Evolutionary conservation across 257 asterid species (phyloP).

Genomic region (Fraxinus anomala): DNA sequence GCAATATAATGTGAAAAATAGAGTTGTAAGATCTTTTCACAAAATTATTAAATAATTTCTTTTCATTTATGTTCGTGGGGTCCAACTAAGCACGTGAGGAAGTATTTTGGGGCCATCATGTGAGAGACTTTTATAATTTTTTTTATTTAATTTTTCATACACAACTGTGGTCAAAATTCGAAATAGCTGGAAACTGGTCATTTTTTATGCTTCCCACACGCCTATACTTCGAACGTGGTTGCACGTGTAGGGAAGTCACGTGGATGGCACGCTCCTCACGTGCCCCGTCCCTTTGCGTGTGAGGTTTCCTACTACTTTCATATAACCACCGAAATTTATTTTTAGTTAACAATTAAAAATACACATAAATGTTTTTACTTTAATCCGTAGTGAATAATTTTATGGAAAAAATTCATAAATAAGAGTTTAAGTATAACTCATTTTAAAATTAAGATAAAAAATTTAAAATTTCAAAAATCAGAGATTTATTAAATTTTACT

Average conservation of each 20-base stretch:
- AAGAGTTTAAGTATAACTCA: too few relatives aligned
- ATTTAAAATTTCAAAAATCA: too few relatives aligned
- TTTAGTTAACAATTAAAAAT: too few relatives aligned
- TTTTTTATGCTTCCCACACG: slow-evolving; percentile 63
- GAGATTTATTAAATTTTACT: too few relatives aligned
- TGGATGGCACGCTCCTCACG: slow-evolving; percentile 43
- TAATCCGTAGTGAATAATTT: too few relatives aligned
- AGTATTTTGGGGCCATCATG: slow-evolving; percentile 74
- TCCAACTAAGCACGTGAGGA: slow-evolving; percentile 79
- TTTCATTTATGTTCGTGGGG: slow-evolving; percentile 46
- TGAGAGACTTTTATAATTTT: slow-evolving; percentile 38
- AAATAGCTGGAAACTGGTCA: slow-evolving; percentile 42
- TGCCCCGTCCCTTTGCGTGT: slow-evolving; percentile 43
- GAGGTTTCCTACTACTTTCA: slow-evolving; percentile 18
- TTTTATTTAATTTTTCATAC: neutral
- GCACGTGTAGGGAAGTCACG: slow-evolving; percentile 59
- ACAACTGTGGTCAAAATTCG: slow-evolving; percentile 40
- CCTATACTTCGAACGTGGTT: slow-evolving; percentile 48
- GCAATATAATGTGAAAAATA: neutral
- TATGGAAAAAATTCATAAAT: too few relatives aligned
- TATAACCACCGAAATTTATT: neutral
- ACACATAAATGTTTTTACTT: too few relatives aligned
- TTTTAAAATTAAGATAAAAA: too few relatives aligned
- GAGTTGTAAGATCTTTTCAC: slow-evolving; percentile 14
- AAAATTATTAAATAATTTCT: neutral